A percentile compares a stretch with the other conserved stretches of the same genome.
Conservation (phyloP, 148 eudicot species). For the Rhododendron ferrugineum region DNA sequence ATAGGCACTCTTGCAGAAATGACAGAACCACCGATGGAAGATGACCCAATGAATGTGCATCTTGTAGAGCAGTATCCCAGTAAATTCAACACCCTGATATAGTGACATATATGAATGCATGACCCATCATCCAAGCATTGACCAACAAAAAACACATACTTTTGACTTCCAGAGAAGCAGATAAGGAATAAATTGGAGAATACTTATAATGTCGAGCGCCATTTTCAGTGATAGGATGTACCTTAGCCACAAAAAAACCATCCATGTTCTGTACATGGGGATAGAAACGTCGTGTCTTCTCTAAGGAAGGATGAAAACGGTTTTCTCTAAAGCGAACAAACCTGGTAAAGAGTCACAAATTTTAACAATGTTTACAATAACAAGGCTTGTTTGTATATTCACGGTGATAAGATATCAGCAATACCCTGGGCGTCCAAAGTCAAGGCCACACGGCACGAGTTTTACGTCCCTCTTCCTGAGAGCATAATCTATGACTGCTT, state of each 20-base stretch:
- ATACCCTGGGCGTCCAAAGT: slow-evolving; percentile 89
- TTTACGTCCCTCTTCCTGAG: slow-evolving; percentile 90
- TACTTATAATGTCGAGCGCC: not conserved
- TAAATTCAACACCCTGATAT: not conserved
- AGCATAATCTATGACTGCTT: slow-evolving; percentile 94
- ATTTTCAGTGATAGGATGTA: slow-evolving; percentile 13
- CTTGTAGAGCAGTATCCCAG: not conserved
- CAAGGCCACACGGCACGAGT: slow-evolving; percentile 84
- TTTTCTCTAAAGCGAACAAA: slow-evolving; percentile 64
- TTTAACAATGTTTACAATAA: not conserved
- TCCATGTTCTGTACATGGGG: slow-evolving; percentile 96
- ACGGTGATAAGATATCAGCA: slow-evolving; percentile 1
- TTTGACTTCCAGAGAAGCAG: not conserved
- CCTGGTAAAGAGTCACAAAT: slow-evolving; percentile 26
- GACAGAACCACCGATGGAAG: not conserved
- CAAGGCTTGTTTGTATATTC: not conserved
- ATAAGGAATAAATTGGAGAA: not conserved
- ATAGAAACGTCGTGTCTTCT: slow-evolving; percentile 78
- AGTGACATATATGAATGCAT: not conserved
- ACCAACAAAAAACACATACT: not conserved
- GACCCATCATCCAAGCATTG: not conserved
- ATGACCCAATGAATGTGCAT: not conserved
- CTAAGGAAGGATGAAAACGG: slow-evolving; percentile 70
- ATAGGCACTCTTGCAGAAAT: not conserved
- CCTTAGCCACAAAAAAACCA: slow-evolving; percentile 98